Base-by-base conservation (phyloP, 108 stramenopile species). In the Skeletonema marinoi region DNA sequence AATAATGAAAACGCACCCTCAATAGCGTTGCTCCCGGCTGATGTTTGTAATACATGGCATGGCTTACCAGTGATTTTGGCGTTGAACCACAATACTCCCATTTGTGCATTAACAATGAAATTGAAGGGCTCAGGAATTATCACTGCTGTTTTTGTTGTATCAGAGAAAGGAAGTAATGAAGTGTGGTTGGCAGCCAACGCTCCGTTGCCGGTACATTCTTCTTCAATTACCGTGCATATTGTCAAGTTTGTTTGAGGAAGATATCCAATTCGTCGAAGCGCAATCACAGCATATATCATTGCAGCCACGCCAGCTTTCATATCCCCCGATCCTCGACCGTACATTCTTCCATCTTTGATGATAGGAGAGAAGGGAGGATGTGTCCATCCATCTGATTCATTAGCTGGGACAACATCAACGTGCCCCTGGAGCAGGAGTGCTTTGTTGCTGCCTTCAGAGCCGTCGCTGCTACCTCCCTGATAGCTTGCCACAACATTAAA, bases 91-190 rank as follows among this genome's bases (percentile, higher is more conserved):
- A 66, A 13, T 13, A 75, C 74, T 38, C 74, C 74, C 56, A 75
- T 19, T 30, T 75, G 74, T 14, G 74, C 74, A n/a, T 65, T 75
- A 51, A 66, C 65, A 30, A 75, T 58, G 30, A 66, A 75, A 1
- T 65, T 58, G 54, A 75, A 75, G 1, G 74, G 74, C 35, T 74
- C 73, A 12, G 73, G 73, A 48, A 74, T 74, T n/a, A 74, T 74
- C 6, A 74, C 48, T 3, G 73, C 73, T 19, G 65, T 74, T 56
- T 46, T 44, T 11, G 0, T 63, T 16, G 19, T 41, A 2, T 46
- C 72, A 30, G 35, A n/a, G 63, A 12, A 35, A 32, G 32, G 36
- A 32, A 64, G 32, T n/a, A 63, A 48, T 6, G 72, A 44, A 31
- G 60, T 7, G 14, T 62, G 71, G 7, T 42, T 42, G 11, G 39